phyloP scores from a whole-genome alignment of 495 filamentous ascomycete genomes.

The Aspergillus bridgeri region DNA sequence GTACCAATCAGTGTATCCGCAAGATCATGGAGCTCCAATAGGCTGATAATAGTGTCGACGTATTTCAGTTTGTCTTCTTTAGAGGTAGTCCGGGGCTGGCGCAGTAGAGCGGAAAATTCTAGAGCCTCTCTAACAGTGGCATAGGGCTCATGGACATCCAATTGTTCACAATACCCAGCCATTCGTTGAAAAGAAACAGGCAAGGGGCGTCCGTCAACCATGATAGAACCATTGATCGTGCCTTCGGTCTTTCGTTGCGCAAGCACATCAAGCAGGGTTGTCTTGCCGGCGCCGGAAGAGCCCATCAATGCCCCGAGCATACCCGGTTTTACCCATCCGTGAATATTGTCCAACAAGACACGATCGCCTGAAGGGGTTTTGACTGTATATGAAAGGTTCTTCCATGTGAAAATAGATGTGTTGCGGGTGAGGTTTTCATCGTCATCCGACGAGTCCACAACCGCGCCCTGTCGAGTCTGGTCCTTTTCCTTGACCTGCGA shows the following conservation, averaged over 20 bases:
- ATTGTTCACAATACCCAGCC: constrained; percentile 57
- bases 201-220: constrained; percentile 73
- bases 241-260: constrained; percentile 76
- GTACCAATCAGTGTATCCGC: constrained; percentile 52
- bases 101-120: constrained; percentile 54
- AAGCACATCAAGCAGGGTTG: constrained; percentile 52
- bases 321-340: constrained; percentile 90
- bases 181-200: constrained; percentile 77
- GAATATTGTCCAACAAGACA: constrained; percentile 67
- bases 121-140: constrained; percentile 60
- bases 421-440: constrained; percentile 41
- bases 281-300: constrained; percentile 61
- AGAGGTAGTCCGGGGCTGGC: constrained; percentile 49
- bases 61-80: constrained; percentile 56
- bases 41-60: constrained; percentile 53
- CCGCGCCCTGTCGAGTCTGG: neutral
- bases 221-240: constrained; percentile 80
- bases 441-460: constrained; percentile 3
- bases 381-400: constrained; percentile 54
- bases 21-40: constrained; percentile 55
- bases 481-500: constrained; percentile 25
- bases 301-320: constrained; percentile 69
- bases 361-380: constrained; percentile 38
- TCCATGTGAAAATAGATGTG: constrained; percentile 58
- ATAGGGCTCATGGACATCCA: constrained; percentile 56